Evolutionary conservation across 306 rosid genomes (phyloP), one percentile per base, ranked within the genome.

Genomic region (Castanea crenata): DNA sequence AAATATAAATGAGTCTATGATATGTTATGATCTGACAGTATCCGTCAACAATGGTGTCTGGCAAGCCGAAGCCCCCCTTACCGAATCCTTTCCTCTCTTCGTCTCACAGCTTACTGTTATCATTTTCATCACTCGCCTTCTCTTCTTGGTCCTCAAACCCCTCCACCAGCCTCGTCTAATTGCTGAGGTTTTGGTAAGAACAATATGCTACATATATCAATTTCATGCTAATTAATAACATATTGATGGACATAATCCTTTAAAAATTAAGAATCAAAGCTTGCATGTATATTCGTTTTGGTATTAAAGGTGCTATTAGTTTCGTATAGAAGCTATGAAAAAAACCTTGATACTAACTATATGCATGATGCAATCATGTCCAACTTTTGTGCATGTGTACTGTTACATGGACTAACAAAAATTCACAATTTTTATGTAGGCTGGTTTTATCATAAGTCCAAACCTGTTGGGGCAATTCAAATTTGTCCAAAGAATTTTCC

Each of bases 101-200:
- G 84, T 80, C 13, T 4, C 29, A 1, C 85, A 82, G 78, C 4
- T 82, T 31, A 4, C 51, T n/a, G 14, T 74, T 31, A 3, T 20
- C 3, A 25, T 55, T 6, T 18, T 51, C 15, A 0, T 77, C 11
- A 71, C 79, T 52, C 85, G 81, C 27, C 0, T 80, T 12, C 69
- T 77, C 71, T 75, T 49, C 77, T 1, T 31, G 3, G 11, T 78
- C 18, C 19, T 34, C 11, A 67, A 23, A 55, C 91, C 87, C 32
- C 14, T 87, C 5, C 84, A 68, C 46, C 86, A 82, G 67, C 83
- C 87, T 44, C 85, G 70, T 52, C 75, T 87, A 16, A 15, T 85
- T 72, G 41, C 88, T 21, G 78, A 84, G 1, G 63, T 84, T 27
- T 0, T 41, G 18, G 90, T 84, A 64, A 80, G 83, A 76, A 10